Percentiles rank a stretch among this genome's conserved stretches.
phyloP scores from a whole-genome alignment of 371 early-diverging fungal genomes.

The Rhizopus arrhizus region DNA sequence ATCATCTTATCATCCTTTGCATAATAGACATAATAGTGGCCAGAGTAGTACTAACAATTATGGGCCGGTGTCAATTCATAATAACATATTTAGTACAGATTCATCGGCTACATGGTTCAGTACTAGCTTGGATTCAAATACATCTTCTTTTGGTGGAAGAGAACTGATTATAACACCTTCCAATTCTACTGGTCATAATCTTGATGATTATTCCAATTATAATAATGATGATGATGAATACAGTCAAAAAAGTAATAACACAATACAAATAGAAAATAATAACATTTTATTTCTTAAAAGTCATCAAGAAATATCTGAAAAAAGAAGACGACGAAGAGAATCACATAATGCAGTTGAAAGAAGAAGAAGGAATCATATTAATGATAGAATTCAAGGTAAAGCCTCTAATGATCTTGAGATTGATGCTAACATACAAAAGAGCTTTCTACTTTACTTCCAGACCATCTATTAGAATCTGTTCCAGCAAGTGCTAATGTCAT shows the following conservation, averaged over 20 bases:
- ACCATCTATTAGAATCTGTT: slow-evolving; percentile 48
- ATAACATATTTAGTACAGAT: slow-evolving; percentile 13
- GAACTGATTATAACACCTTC: slow-evolving; percentile 47
- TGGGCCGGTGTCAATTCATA: slow-evolving; percentile 27
- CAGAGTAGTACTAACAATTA: slow-evolving; percentile 14
- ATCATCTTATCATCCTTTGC: slow-evolving; percentile 9
- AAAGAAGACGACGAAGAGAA: slow-evolving; percentile 51
- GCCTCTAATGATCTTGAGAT: no score
- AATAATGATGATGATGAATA: slow-evolving; percentile 38
- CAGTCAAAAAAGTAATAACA: slow-evolving; percentile 41
- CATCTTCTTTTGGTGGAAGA: slow-evolving; percentile 43
- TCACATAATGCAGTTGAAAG: slow-evolving; percentile 83
- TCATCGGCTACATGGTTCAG: slow-evolving; percentile 39
- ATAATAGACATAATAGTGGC: slow-evolving; percentile 12
- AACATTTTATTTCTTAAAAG: slow-evolving; percentile 14
- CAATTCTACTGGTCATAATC: slow-evolving; percentile 44
- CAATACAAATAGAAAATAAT: background rate
- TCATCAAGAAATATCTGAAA: slow-evolving; percentile 57
- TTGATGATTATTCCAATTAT: slow-evolving; percentile 18
- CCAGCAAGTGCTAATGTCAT: slow-evolving; percentile 47
- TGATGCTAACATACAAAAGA: slow-evolving; percentile 41
- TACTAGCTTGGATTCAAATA: slow-evolving; percentile 48
- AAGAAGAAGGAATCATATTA: slow-evolving; percentile 95
- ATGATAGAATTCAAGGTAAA: slow-evolving; percentile 88
- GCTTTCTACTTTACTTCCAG: slow-evolving; percentile 82